Evolutionary conservation across 2,329 filamentous ascomycete species (phyloP), one percentile per base, ranked within the genome.

Genomic region (Penicillium brevicompactum): DNA sequence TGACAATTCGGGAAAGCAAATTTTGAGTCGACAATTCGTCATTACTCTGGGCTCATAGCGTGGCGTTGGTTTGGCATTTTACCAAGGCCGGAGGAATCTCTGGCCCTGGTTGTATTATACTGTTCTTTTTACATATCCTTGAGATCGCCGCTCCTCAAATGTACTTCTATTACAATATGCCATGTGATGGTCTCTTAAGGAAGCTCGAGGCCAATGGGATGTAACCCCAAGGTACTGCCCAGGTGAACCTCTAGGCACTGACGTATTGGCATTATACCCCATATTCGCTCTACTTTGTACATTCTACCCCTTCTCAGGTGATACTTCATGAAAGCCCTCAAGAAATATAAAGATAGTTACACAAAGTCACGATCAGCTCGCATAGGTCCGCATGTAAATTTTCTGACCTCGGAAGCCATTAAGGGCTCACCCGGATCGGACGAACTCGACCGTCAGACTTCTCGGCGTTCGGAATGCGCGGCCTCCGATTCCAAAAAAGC

Each of bases 71-170:
- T 69, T 65, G 62, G 61, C 61, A 62, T 67, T 67, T 66, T 41
- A 41, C 55, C 53, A 62, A 62, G 66, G 58, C 59, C 48, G 44
- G 31, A 45, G 61, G 60, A 54, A 58, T 54, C 56, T 58, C 57
- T 49, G 37, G 65, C 41, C 91, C 79, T 60, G 94, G 76, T 76
- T 89, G 89, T 61, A 83, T 80, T 3, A 51, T 90, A 91, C 58
- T 49, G 45, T 53, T 82, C 76, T 53, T 60, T 51, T 63, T 44
- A 63, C 67, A 69, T 71, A 71, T 63, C 63, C 60, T 62, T 56
- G 90, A 76, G 61, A 95, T 78, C 18, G 90, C 91, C 2, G 90
- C 91, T 59, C 91, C 88, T 64, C 64, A 59, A 68, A 56, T 64
- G 59, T 66, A 61, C 47, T 61, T 57, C 44, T 61, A 60, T 62